Evolutionary conservation across 176 grass and related monocot genomes (phyloP).

Genomic region (Paspalum notatum): DNA sequence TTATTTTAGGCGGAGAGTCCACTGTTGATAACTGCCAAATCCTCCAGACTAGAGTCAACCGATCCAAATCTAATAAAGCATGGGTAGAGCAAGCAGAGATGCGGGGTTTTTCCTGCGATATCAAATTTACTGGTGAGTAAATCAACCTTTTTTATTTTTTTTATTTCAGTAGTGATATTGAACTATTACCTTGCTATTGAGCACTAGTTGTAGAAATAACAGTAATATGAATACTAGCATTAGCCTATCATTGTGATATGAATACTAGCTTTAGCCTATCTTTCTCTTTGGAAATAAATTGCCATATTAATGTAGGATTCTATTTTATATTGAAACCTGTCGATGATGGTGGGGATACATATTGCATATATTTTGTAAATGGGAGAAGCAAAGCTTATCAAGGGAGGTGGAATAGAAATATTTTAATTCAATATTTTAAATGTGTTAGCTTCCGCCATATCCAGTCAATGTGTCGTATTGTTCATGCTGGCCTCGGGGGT

Average conservation of each 20-base stretch:
- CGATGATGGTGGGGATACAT: no score
- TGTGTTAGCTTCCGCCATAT: no score
- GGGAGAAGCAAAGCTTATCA: no score
- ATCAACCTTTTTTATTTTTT: background rate
- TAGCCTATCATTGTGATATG: background rate
- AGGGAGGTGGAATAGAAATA: no score
- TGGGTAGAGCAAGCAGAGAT: slow-evolving; percentile 75
- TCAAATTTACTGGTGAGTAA: slow-evolving; percentile 81
- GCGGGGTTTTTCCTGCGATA: slow-evolving; percentile 81
- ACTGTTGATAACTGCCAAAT: slow-evolving; percentile 92
- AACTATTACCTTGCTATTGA: slow-evolving; percentile 14
- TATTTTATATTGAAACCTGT: no score
- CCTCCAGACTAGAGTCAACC: slow-evolving; percentile 88
- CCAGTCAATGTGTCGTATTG: no score
- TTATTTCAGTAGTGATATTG: background rate
- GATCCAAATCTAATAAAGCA: slow-evolving; percentile 84
- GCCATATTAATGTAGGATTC: no score
- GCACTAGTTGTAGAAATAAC: background rate
- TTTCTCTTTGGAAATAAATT: no score
- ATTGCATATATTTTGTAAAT: no score
- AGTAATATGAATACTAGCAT: background rate
- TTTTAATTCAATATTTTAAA: no score
- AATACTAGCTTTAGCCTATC: no score
- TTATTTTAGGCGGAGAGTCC: slow-evolving; percentile 75
- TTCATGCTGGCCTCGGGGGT: no score